phyloP scores from a whole-genome alignment of 371 early-diverging fungal species.

The Mortierella sp. region DNA sequence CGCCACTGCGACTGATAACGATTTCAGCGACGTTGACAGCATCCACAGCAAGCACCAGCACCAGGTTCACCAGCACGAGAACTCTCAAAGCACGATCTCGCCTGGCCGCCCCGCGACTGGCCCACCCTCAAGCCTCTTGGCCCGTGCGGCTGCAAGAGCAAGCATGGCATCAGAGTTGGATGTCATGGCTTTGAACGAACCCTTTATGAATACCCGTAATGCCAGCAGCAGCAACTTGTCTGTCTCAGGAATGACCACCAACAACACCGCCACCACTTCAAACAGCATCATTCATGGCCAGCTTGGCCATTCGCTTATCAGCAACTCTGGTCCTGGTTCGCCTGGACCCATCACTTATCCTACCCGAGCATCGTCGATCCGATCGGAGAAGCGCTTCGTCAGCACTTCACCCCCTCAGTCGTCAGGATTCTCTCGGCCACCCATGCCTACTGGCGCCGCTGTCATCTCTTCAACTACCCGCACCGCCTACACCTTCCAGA shows the following conservation, averaged over 20 bases:
- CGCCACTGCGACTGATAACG: background rate
- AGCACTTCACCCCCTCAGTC: conserved; percentile 38
- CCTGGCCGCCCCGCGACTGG: conserved; percentile 45
- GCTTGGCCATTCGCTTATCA: conserved; percentile 4
- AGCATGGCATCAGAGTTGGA: conserved; percentile 40
- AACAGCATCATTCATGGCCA: background rate
- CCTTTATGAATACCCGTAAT: background rate
- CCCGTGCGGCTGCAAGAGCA: conserved; percentile 37
- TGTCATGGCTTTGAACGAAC: conserved; percentile 14
- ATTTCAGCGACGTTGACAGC: background rate
- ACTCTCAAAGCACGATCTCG: conserved; percentile 13
- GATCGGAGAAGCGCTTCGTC: conserved; percentile 19
- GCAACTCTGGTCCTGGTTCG: background rate
- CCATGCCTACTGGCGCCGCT: conserved; percentile 41
- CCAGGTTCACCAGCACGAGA: background rate
- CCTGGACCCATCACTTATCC: conserved; percentile 24
- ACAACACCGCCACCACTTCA: conserved; percentile 5
- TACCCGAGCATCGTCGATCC: conserved; percentile 22
- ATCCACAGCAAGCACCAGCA: conserved; percentile 5
- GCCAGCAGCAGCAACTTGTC: background rate
- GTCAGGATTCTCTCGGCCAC: conserved; percentile 14
- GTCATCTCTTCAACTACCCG: conserved; percentile 40
- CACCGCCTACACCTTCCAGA: conserved; percentile 39
- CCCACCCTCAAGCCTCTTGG: conserved; percentile 48
- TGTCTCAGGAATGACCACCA: background rate